Evolutionary conservation across 305 asterid genomes (phyloP).

Genomic region (Fraxinus ornus): DNA sequence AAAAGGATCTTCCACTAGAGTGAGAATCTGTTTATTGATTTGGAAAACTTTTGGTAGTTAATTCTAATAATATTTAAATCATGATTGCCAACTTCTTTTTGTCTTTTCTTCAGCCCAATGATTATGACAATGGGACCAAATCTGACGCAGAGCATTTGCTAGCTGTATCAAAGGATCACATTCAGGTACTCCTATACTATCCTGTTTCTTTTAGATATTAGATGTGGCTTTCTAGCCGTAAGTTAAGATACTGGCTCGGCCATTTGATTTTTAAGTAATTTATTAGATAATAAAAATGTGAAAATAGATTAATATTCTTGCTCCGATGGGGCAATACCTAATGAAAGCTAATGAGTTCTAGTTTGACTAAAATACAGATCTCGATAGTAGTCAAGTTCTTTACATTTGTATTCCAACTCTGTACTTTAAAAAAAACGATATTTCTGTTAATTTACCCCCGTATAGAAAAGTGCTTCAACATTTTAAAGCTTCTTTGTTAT

Average conservation of each 20-base stretch:
- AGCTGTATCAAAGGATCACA: constrained; percentile 78
- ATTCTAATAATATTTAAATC: neutral
- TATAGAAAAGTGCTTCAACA: constrained; percentile 5
- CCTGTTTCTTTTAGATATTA: neutral
- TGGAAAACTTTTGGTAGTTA: neutral
- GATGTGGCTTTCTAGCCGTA: neutral
- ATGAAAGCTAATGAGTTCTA: neutral
- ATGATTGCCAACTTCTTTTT: neutral
- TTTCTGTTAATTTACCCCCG: neutral
- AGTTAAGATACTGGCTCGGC: neutral
- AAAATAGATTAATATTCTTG: neutral
- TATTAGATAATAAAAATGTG: neutral
- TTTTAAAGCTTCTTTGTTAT: neutral
- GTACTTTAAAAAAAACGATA: neutral
- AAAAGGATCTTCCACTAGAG: constrained; percentile 13
- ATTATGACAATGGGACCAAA: constrained; percentile 69
- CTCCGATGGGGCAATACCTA: neutral
- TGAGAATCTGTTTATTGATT: neutral
- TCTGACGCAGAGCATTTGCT: constrained; percentile 58
- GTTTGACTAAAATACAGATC: neutral
- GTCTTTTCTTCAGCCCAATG: constrained; percentile 65
- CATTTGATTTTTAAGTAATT: neutral
- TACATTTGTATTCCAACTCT: neutral
- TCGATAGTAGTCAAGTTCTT: neutral
- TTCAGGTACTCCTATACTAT: constrained; percentile 53